Evolutionary conservation across 345 rosid species (phyloP).

Genomic region (Erodium maritimum): DNA sequence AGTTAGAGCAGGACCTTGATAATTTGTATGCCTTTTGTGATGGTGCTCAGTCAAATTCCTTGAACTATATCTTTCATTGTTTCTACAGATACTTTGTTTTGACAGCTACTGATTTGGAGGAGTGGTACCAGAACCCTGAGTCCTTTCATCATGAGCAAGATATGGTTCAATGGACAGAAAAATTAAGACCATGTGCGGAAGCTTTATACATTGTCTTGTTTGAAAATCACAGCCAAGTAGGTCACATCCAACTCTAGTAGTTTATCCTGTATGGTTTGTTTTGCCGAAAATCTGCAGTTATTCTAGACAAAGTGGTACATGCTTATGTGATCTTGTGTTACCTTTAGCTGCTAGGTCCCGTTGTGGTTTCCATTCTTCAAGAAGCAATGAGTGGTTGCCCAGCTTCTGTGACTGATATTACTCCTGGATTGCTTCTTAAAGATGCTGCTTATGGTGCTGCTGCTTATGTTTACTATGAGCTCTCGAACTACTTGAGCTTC

Average conservation of each 20-base stretch:
- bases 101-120: slow-evolving; percentile 74
- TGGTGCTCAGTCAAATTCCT: too few relatives aligned
- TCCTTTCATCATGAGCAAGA: slow-evolving; percentile 98
- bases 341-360: slow-evolving; percentile 72
- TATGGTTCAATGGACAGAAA: slow-evolving; percentile 97
- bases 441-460: slow-evolving; percentile 98
- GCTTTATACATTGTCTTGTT: slow-evolving; percentile 93
- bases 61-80: slow-evolving; percentile 6
- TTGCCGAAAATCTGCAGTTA: not conserved
- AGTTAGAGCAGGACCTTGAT: too few relatives aligned
- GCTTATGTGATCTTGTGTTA: slow-evolving; percentile 15
- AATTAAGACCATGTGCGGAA: slow-evolving; percentile 95
- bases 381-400: slow-evolving; percentile 93
- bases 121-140: slow-evolving; percentile 87
- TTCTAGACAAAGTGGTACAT: slow-evolving; percentile 3
- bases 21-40: too few relatives aligned
- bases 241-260: slow-evolving; percentile 21
- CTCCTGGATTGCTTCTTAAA: slow-evolving; percentile 80
- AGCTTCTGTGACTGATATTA: slow-evolving; percentile 63
- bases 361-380: slow-evolving; percentile 86
- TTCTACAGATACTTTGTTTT: slow-evolving; percentile 86
- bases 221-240: slow-evolving; percentile 90
- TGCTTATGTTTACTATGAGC: slow-evolving; percentile 96
- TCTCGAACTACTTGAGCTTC: slow-evolving; percentile 86
- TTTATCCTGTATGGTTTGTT: not conserved